These are phyloP conservation scores for Diaporthe caulivora DNA, from an alignment of 2,329 filamentous ascomycete species.

Conservation along the genomic window DNA sequence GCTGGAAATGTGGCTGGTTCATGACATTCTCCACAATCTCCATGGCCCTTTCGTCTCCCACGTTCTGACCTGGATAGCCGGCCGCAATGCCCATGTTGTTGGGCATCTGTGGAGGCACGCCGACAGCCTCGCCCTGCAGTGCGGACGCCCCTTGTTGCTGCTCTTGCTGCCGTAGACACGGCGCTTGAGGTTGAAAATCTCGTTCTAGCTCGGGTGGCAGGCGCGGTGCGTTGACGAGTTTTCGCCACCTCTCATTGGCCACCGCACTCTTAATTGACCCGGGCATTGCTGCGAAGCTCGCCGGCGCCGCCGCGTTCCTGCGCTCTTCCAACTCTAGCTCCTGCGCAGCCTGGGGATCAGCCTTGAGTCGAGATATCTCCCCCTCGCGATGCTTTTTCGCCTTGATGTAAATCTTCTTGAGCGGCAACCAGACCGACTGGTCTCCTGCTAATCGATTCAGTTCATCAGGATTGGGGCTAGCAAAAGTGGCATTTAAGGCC, in stretches of 20 bases:
- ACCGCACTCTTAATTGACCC: constrained; percentile 59
- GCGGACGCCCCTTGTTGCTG: constrained; percentile 28
- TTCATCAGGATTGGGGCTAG: constrained; percentile 53
- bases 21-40: constrained; percentile 54
- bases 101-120: constrained; percentile 1
- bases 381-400: constrained; percentile 64
- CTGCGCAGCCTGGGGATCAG: constrained; percentile 61
- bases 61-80: constrained; percentile 1
- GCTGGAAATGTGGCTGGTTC: constrained; percentile 51
- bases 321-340: constrained; percentile 64
- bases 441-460: constrained; percentile 59
- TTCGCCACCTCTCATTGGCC: constrained; percentile 66
- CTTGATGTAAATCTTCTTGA: constrained; percentile 66
- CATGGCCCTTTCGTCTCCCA: constrained; percentile 35
- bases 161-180: constrained; percentile 21
- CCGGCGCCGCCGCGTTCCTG: constrained; percentile 53
- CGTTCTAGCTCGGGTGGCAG: constrained; percentile 37
- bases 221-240: constrained; percentile 54
- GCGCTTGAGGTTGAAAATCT: background rate
- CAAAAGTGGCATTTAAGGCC: constrained; percentile 47
- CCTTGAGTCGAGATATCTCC: constrained; percentile 62
- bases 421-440: constrained; percentile 64
- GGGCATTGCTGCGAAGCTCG: constrained; percentile 62
- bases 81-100: constrained; percentile 24
- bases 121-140: background rate